A percentile compares a stretch with the other conserved stretches of the same genome.
Conservation (phyloP, 805 yeast species). For the Starmerella apis region DNA sequence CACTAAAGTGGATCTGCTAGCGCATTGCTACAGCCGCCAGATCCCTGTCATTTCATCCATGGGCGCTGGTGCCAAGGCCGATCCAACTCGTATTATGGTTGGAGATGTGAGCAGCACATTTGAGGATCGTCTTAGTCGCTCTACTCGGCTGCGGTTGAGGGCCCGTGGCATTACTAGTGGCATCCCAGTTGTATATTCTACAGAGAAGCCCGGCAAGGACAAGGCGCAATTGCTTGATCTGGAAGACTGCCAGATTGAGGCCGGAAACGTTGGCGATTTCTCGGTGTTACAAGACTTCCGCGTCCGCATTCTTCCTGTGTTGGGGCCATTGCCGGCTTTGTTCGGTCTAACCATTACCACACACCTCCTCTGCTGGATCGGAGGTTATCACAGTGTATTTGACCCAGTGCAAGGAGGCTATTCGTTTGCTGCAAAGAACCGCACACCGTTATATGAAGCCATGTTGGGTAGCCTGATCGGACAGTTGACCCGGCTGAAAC, state of each 20-base stretch:
- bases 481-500: slow-evolving; percentile 70
- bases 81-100: slow-evolving; percentile 80
- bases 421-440: slow-evolving; percentile 69
- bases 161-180: slow-evolving; percentile 64
- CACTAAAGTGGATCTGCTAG: slow-evolving; percentile 85
- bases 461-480: slow-evolving; percentile 75
- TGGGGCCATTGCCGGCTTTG: slow-evolving; percentile 95
- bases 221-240: slow-evolving; percentile 82
- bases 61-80: slow-evolving; percentile 97
- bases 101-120: slow-evolving; percentile 83
- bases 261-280: slow-evolving; percentile 77
- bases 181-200: slow-evolving; percentile 80
- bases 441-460: slow-evolving; percentile 76
- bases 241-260: slow-evolving; percentile 66
- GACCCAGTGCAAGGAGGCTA: slow-evolving; percentile 53
- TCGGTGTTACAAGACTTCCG: slow-evolving; percentile 83
- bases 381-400: slow-evolving; percentile 60
- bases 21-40: slow-evolving; percentile 51
- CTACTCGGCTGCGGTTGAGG: slow-evolving; percentile 76
- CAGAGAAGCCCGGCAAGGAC: slow-evolving; percentile 93
- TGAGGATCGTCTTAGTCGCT: slow-evolving; percentile 85
- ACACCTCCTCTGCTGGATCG: slow-evolving; percentile 60
- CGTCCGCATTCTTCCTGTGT: slow-evolving; percentile 86
- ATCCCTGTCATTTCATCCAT: slow-evolving; percentile 77
- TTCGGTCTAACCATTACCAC: slow-evolving; percentile 89